Conservation (phyloP, 2,329 filamentous ascomycete species). For the Ceratocystis variospora region DNA sequence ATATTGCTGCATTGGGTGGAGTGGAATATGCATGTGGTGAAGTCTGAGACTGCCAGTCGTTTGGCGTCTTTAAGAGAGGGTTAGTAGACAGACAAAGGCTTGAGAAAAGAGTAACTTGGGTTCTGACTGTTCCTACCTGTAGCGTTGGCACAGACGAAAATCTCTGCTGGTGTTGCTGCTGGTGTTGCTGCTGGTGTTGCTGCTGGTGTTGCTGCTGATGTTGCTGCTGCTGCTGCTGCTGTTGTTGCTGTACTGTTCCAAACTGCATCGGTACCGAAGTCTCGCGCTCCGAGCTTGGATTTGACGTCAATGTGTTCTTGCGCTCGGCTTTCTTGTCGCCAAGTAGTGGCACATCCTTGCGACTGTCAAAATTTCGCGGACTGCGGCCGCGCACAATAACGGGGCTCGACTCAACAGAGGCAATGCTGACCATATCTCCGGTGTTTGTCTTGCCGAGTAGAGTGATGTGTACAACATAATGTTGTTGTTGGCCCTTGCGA, state of each 20-base stretch:
- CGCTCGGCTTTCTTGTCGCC: slow-evolving; percentile 36
- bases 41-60: neutral
- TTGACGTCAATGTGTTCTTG: slow-evolving; percentile 26
- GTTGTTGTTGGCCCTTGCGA: slow-evolving; percentile 85
- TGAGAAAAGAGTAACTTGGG: too few relatives aligned
- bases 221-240: neutral
- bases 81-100: neutral
- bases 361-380: slow-evolving; percentile 83
- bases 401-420: slow-evolving; percentile 79
- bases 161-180: slow-evolving; percentile 13
- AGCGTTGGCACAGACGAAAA: slow-evolving; percentile 1
- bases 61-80: neutral
- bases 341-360: slow-evolving; percentile 69
- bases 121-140: neutral
- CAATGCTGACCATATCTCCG: slow-evolving; percentile 57
- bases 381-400: slow-evolving; percentile 89
- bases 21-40: slow-evolving; percentile 6
- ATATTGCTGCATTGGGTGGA: neutral
- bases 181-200: neutral
- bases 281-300: slow-evolving; percentile 21
- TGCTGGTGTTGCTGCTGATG: too few relatives aligned
- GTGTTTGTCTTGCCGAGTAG: slow-evolving; percentile 60
- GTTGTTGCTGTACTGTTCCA: slow-evolving; percentile 15
- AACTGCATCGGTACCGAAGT: slow-evolving; percentile 19
- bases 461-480: slow-evolving; percentile 80